These are phyloP conservation scores for Plantago major DNA, from an alignment of 257 asterid genomes.

Conservation along the genomic window DNA sequence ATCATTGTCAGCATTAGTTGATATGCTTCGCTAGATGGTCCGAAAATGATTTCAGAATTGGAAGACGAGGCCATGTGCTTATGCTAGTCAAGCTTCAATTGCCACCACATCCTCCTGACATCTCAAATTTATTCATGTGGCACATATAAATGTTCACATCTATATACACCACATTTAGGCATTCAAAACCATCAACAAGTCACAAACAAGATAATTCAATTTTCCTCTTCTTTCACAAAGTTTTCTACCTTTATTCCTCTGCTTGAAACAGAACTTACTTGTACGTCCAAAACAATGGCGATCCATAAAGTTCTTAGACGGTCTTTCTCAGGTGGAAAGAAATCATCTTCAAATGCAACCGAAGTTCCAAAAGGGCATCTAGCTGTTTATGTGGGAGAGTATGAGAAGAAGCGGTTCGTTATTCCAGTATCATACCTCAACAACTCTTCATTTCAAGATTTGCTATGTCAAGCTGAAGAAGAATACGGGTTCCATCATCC, in stretches of 20 bases:
- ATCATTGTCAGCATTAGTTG: not conserved
- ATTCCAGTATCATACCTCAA: constrained; percentile 43
- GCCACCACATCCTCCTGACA: too few species aligned
- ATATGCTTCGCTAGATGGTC: not conserved
- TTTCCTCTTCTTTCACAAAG: not conserved
- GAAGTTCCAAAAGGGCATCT: constrained; percentile 56
- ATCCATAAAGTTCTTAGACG: constrained; percentile 36
- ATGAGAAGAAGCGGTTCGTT: constrained; percentile 35
- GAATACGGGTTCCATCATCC: constrained; percentile 50
- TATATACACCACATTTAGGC: constrained; percentile 2
- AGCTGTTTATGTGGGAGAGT: constrained; percentile 53
- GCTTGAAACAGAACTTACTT: too few species aligned
- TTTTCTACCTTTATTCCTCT: too few species aligned
- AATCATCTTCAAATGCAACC: constrained; percentile 8
- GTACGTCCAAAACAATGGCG: constrained; percentile 23
- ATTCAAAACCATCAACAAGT: constrained; percentile 9
- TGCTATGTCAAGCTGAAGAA: constrained; percentile 37
- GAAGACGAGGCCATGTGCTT: constrained; percentile 3
- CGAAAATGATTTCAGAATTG: not conserved
- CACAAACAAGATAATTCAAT: not conserved
- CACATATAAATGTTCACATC: not conserved
- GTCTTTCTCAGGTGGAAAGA: constrained; percentile 22
- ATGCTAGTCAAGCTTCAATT: too few species aligned
- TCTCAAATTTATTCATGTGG: too few species aligned
- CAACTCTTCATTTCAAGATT: constrained; percentile 39